A percentile compares a stretch with the other conserved stretches of the same genome.
Evolutionary conservation across 371 early-diverging fungal genomes (phyloP).

Genomic region (Haplosporangium sp.): DNA sequence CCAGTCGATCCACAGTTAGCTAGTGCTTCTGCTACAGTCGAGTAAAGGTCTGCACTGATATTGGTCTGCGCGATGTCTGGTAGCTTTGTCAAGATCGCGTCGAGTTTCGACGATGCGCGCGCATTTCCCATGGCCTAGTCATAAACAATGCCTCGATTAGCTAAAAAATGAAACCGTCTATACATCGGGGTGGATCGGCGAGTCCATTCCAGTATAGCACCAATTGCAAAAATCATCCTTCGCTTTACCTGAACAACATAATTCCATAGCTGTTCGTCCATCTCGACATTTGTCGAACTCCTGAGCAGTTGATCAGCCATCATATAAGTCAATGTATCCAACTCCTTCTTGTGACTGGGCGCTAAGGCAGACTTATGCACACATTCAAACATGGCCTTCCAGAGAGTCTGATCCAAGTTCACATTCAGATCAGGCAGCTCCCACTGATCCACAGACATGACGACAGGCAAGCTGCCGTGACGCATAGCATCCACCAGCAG

Average conservation of each 20-base stretch:
- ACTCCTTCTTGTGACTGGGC: constrained; percentile 2
- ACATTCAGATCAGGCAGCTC: constrained; percentile 42
- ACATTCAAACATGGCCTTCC: constrained; percentile 46
- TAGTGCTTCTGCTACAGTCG: constrained; percentile 27
- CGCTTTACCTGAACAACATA: constrained; percentile 37
- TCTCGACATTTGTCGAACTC: constrained; percentile 18
- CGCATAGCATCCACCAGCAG: constrained; percentile 44
- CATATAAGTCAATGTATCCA: constrained; percentile 24
- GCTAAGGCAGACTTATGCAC: constrained; percentile 15
- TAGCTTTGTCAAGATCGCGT: constrained; percentile 13
- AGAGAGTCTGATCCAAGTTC: constrained; percentile 28
- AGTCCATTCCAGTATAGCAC: too few species aligned
- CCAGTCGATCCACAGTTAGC: constrained; percentile 33
- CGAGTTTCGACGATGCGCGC: constrained; percentile 14
- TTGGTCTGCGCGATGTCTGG: constrained; percentile 11
- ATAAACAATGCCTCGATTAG: not conserved
- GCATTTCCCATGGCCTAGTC: constrained; percentile 37
- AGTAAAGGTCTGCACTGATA: constrained; percentile 15
- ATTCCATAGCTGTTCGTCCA: constrained; percentile 45
- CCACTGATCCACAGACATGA: constrained; percentile 49
- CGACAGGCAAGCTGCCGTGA: constrained; percentile 44
- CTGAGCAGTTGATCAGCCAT: constrained; percentile 46
- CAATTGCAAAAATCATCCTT: not conserved
- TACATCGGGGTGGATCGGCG: not conserved
- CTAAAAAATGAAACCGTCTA: not conserved